These are phyloP conservation scores for Cystobasidium slooffiae DNA, from an alignment of 1,284 basidiomycete genomes.

Conservation along the genomic window DNA sequence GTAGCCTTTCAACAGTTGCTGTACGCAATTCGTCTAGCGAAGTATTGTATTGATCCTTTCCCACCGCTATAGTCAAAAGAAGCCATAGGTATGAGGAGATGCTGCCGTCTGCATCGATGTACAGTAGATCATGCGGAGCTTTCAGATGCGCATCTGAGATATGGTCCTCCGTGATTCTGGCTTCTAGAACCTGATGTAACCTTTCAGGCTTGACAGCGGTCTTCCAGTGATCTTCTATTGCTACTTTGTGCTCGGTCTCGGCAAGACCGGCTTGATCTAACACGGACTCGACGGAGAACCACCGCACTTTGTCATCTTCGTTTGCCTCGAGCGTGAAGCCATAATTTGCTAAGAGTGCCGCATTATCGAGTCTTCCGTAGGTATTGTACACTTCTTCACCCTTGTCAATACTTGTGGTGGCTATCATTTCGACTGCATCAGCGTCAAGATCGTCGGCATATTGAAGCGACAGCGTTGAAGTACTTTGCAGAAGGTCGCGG, in stretches of 20 bases:
- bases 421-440: slow-evolving; percentile 57
- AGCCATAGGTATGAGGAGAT: slow-evolving; percentile 41
- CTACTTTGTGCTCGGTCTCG: not conserved
- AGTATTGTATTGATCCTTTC: too few species aligned
- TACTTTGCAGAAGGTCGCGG: not conserved
- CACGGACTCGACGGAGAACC: slow-evolving; percentile 3
- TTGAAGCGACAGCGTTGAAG: not conserved
- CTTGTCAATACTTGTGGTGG: slow-evolving; percentile 55
- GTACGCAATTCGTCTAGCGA: too few species aligned
- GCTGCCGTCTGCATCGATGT: slow-evolving; percentile 49
- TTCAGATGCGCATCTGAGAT: not conserved
- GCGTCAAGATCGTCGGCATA: slow-evolving; percentile 15
- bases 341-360: slow-evolving; percentile 71
- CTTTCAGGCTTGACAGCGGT: not conserved
- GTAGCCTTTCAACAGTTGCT: too few species aligned
- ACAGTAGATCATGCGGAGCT: slow-evolving; percentile 3
- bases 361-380: slow-evolving; percentile 69
- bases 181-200: not conserved
- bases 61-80: not conserved
- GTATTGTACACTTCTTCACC: slow-evolving; percentile 79
- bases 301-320: slow-evolving; percentile 30
- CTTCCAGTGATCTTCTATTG: not conserved
- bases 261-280: not conserved
- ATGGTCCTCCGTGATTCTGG: not conserved
- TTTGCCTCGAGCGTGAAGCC: slow-evolving; percentile 65